phyloP scores from a whole-genome alignment of 75 land plant species.

The Sequoia sempervirens region DNA sequence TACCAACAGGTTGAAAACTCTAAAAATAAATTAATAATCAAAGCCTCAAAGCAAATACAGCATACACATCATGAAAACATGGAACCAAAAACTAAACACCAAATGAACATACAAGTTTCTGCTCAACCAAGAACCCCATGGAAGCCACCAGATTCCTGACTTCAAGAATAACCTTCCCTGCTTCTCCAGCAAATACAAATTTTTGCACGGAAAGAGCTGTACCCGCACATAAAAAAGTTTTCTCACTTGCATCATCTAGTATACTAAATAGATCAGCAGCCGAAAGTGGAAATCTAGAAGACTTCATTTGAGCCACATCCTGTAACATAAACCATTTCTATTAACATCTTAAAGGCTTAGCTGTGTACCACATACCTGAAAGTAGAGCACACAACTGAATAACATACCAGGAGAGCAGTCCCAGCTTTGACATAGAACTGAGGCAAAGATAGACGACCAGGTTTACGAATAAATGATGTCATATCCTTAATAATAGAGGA shows the following conservation, averaged over 20 bases:
- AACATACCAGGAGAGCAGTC: constrained; percentile 60
- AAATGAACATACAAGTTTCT: constrained; percentile 52
- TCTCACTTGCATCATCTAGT: constrained; percentile 90
- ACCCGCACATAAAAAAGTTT: constrained; percentile 78
- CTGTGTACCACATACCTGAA: neutral
- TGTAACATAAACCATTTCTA: constrained; percentile 15
- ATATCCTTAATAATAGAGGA: constrained; percentile 42
- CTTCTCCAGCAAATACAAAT: constrained; percentile 79
- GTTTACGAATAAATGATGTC: constrained; percentile 38
- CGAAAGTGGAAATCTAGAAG: constrained; percentile 45
- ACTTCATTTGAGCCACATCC: constrained; percentile 68
- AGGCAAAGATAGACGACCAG: constrained; percentile 43
- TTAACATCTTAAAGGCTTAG: constrained; percentile 4
- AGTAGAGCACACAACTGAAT: neutral
- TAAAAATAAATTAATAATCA: neutral
- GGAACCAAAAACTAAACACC: neutral
- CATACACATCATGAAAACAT: neutral
- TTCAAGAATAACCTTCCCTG: constrained; percentile 68
- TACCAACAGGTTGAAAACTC: neutral
- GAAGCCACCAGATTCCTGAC: constrained; percentile 74
- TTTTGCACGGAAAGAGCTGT: constrained; percentile 53
- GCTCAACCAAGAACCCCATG: constrained; percentile 68
- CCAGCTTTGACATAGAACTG: constrained; percentile 69
- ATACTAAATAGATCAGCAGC: constrained; percentile 62
- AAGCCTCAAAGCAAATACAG: neutral